Evolutionary conservation across 2,329 filamentous ascomycete species (phyloP), one percentile per base, ranked within the genome.

Genomic region (Cytospora piceicola): DNA sequence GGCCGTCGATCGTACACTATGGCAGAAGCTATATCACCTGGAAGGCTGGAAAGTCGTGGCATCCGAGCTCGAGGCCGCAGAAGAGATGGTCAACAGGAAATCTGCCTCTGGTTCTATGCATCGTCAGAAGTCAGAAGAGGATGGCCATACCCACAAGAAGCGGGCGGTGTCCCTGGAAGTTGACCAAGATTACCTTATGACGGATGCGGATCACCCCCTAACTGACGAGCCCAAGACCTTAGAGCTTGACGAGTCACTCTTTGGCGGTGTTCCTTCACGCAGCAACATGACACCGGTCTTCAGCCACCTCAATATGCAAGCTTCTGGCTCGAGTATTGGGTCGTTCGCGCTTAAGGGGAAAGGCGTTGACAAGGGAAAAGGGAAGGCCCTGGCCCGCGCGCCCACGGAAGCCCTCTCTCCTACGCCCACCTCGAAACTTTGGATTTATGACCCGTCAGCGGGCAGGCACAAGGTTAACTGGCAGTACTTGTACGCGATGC

Each of bases 401-500:
- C 55, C 66, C 1, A 61, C 54, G 32, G 53, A 53, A 24, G 24
- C 61, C 17, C 55, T 63, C 15, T 39, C 66, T 29, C 59, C 56
- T 22, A 36, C 52, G 24, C 56, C 61, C 7, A 81, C 77, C 29
- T 82, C 83, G 1, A 78, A 78, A 9, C 78, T 83, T 46, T 88
- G 80, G 80, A 77, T 74, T 67, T 88, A 81, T 80, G 85, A 83
- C 70, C 73, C 73, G 22, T 76, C 71, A 68, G 81, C 73, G 73
- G 82, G 74, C 73, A 76, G 77, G 55, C 83, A 88, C 65, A 90
- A 87, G 71, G 80, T 98, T 57, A 97, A 96, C 76, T 99, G 94
- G 94, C 91, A 93, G 61, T 92, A 95, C 74, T 82, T 99, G 0
- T 99, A 97, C 79, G 92, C 92, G 70, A 92, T 97, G 81, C 89